Base-by-base conservation (phyloP, 2,329 filamentous ascomycete species). In the Talaromyces islandicus region DNA sequence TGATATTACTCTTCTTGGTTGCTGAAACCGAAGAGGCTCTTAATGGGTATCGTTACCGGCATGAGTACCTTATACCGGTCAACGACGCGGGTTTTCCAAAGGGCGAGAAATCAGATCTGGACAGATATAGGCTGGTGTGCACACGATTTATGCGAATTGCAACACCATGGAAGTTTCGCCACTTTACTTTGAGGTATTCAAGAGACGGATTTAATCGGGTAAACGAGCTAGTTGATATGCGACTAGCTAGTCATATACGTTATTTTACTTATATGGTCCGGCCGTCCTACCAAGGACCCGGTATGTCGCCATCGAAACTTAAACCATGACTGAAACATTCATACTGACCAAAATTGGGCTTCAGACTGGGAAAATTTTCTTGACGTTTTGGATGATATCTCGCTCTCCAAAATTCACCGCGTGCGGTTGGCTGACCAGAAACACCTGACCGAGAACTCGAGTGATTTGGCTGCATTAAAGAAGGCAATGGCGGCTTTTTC, bases 401-500 rank as follows among this genome's bases (percentile, higher is more conserved):
- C 65, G 30, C 58, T 70, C 24, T 65, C 67, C n/a, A 60, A 68
- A 55, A 38, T 71, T 53, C 73, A 75, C 62, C 62, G 64, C 27
- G 63, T 60, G 21, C 71, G 75, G 29, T 63, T 76, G 7, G 67
- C 67, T n/a, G 73, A 76, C 35, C 74, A 77, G 63, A 68, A 60
- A 10, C 74, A 77, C 19, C 78, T 88, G 48, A 72, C 86, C 57
- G 70, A 75, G 41, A 77, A 76, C 2, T 71, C 78, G 55, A 76
- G 81, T 62, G 85, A 88, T 65, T 75, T 80, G 43, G 69, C 71
- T 14, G 76, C 83, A 19, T 72, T 88, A 35, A 81, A 78, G 61
- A 78, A 79, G 60, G 84, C 84, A 19, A 79, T 87, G 63, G 73
- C 75, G 35, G 80, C 81, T 1, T 88, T 89, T 66, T 81, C 78